Evolutionary conservation across 2,329 filamentous ascomycete genomes (phyloP).

Genomic region (Paecilomyces fulvus): DNA sequence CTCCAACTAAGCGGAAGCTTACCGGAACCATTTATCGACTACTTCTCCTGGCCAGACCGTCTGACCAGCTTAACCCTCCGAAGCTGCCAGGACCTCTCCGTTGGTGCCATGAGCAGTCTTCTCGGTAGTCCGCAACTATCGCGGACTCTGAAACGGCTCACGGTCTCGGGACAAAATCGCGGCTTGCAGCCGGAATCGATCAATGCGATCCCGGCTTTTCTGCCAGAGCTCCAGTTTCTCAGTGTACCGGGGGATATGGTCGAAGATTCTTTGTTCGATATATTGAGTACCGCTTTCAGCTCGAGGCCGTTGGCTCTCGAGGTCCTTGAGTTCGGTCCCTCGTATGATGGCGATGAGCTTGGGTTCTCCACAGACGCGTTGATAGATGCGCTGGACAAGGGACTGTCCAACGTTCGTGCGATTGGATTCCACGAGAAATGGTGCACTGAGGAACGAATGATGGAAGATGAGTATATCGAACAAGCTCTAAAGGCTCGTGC

Average conservation of each 20-base stretch:
- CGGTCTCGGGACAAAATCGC: conserved; percentile 16
- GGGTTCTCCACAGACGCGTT: conserved; percentile 15
- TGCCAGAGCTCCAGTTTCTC: conserved; percentile 19
- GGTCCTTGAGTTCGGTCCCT: conserved; percentile 19
- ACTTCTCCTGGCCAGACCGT: conserved; percentile 20
- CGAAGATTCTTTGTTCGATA: conserved; percentile 18
- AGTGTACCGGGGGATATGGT: conserved; percentile 24
- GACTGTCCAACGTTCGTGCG: conserved; percentile 16
- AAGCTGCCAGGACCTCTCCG: conserved; percentile 17
- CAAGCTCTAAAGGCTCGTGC: conserved; percentile 14
- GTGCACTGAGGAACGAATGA: conserved; percentile 9
- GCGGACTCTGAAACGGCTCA: conserved; percentile 15
- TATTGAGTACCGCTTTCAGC: conserved; percentile 8
- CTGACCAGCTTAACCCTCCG: conserved; percentile 17
- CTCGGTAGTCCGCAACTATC: conserved; percentile 15
- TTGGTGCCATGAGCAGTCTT: conserved; percentile 14
- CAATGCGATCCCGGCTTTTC: conserved; percentile 15
- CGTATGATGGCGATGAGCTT: conserved; percentile 9
- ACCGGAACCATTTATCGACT: conserved; percentile 8
- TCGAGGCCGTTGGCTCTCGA: conserved; percentile 14
- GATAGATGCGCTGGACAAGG: conserved; percentile 13
- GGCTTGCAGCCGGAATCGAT: conserved; percentile 17
- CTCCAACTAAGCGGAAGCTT: conserved; percentile 19
- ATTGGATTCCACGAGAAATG: conserved; percentile 21
- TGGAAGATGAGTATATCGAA: conserved; percentile 21